Conservation (phyloP, 345 rosid species). For the Zanthoxylum bungeanum region DNA sequence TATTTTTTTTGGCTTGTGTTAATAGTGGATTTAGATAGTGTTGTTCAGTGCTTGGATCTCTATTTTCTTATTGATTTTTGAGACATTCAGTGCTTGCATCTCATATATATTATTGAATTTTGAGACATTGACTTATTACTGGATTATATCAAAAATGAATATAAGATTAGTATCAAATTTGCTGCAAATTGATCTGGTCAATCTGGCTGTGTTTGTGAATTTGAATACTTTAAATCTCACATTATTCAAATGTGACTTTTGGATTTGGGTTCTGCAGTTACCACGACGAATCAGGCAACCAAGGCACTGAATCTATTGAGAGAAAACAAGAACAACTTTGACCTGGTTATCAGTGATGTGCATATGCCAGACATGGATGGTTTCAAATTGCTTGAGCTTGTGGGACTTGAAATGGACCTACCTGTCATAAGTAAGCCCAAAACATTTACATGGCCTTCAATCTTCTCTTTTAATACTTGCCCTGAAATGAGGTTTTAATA, state of each 20-base stretch:
- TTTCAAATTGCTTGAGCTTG: constrained; percentile 74
- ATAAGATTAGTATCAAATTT: not conserved
- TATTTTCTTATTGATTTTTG: not conserved
- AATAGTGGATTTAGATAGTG: not conserved
- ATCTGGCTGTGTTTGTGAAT: constrained; percentile 6
- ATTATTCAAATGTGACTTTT: constrained; percentile 13
- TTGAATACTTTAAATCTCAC: constrained; percentile 1
- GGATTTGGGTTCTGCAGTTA: constrained; percentile 51
- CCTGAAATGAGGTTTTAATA: not conserved
- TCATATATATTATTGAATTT: not conserved
- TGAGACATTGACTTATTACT: not conserved
- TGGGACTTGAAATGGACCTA: constrained; percentile 84
- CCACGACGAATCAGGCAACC: constrained; percentile 53
- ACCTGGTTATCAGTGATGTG: constrained; percentile 75
- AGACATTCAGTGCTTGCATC: not conserved
- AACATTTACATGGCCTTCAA: constrained; percentile 3
- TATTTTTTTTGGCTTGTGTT: not conserved
- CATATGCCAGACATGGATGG: constrained; percentile 91
- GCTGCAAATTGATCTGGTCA: constrained; percentile 8
- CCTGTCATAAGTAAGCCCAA: constrained; percentile 68
- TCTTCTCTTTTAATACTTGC: not conserved
- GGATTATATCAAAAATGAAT: not conserved
- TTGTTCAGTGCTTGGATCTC: not conserved
- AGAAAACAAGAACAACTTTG: constrained; percentile 67
- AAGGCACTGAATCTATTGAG: constrained; percentile 60